These are phyloP conservation scores for Cornus kousa DNA, from an alignment of 148 eudicot genomes.

Conservation along the genomic window DNA sequence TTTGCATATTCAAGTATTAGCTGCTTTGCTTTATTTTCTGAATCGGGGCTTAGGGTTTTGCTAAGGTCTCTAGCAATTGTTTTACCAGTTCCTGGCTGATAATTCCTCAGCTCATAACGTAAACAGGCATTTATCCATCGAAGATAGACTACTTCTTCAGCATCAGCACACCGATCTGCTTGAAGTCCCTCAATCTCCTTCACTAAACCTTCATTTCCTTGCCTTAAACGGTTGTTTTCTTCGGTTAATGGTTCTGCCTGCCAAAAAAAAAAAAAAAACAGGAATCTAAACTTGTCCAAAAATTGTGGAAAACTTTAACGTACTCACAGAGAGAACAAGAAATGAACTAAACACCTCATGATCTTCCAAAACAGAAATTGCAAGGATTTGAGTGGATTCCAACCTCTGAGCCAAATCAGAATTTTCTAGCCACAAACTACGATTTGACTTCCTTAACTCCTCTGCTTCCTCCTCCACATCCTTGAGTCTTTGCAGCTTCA, in stretches of 20 bases:
- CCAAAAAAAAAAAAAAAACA: slow-evolving; percentile 5
- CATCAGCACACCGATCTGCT: slow-evolving; percentile 63
- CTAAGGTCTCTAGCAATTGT: slow-evolving; percentile 48
- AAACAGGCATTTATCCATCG: slow-evolving; percentile 95
- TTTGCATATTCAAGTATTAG: too few relatives aligned
- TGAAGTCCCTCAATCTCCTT: slow-evolving; percentile 64
- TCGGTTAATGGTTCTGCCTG: slow-evolving; percentile 55
- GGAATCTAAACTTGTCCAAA: background rate
- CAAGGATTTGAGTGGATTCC: slow-evolving; percentile 65
- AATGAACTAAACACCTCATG: slow-evolving; percentile 42
- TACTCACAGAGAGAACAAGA: background rate
- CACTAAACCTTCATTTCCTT: slow-evolving; percentile 50
- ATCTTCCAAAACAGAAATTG: slow-evolving; percentile 57
- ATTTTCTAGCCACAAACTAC: slow-evolving; percentile 51
- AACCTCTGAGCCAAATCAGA: slow-evolving; percentile 54
- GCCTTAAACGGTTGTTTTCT: slow-evolving; percentile 40
- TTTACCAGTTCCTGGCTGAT: slow-evolving; percentile 59
- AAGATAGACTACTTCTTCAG: slow-evolving; percentile 78
- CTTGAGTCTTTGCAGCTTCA: slow-evolving; percentile 31
- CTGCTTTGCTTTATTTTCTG: too few relatives aligned
- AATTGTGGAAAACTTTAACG: background rate
- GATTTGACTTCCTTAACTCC: slow-evolving; percentile 51
- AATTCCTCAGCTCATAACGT: slow-evolving; percentile 69
- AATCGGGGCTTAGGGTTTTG: too few relatives aligned
- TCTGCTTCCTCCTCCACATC: slow-evolving; percentile 60